These are phyloP conservation scores for Ceratorhiza oryzae-sativae DNA, from an alignment of 1,284 basidiomycete species.

Conservation along the genomic window DNA sequence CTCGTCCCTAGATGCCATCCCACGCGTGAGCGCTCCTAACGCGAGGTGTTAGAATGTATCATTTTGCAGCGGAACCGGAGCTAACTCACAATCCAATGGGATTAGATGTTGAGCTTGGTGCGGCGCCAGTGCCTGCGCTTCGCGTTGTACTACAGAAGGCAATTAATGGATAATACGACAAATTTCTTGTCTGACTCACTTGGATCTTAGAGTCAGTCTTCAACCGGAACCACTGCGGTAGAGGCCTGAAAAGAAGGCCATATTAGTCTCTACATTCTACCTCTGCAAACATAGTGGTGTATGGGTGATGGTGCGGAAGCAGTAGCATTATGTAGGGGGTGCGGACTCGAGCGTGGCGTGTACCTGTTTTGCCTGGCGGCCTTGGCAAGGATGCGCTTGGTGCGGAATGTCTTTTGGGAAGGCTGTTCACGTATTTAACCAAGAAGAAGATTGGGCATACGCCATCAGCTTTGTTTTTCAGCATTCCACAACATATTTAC, in stretches of 20 bases:
- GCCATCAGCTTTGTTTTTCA: not conserved
- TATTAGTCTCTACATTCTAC: too few relatives aligned
- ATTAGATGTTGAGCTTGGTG: constrained; percentile 92
- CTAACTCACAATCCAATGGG: not conserved
- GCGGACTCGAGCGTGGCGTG: constrained; percentile 45
- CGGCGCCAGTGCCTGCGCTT: constrained; percentile 95
- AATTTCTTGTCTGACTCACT: constrained; percentile 57
- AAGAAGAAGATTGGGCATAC: not conserved
- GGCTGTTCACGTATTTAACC: constrained; percentile 61
- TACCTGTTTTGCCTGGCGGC: constrained; percentile 95
- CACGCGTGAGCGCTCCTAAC: not conserved
- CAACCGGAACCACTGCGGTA: constrained; percentile 98
- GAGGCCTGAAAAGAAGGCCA: constrained; percentile 78
- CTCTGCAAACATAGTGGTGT: too few relatives aligned
- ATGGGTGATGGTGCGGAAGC: not conserved
- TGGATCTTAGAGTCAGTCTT: constrained; percentile 96
- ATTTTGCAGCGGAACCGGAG: not conserved
- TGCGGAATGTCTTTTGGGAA: constrained; percentile 97
- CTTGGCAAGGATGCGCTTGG: constrained; percentile 97
- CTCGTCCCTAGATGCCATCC: not conserved
- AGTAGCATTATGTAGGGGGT: not conserved
- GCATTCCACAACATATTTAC: not conserved
- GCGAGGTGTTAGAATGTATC: not conserved
- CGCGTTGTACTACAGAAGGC: constrained; percentile 73
- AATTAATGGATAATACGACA: not conserved